Evolutionary conservation across 257 asterid genomes (phyloP), one percentile per base, ranked within the genome.

Genomic region (Nicotiana benthamiana): DNA sequence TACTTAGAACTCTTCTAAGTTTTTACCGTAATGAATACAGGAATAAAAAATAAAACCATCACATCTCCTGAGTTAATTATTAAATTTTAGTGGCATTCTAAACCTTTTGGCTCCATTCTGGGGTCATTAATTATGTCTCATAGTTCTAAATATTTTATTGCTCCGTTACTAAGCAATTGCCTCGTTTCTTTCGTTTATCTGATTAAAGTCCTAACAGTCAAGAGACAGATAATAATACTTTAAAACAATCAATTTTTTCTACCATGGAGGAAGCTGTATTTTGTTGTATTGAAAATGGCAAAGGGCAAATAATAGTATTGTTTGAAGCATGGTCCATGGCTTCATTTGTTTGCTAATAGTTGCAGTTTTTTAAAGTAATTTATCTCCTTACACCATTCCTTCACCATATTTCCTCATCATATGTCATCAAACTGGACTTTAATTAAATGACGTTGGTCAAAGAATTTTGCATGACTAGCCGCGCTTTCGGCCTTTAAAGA

Each of bases 61-160:
- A 15, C 34, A 46, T 15, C 78, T 46, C 16, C 1, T 40, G 12
- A 24, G 40, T 15, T 43, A 26, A 63, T 8, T 7, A 7, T 40
- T 40, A 12, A 51, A 10, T 51, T 51, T 0, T 51, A 72, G 40
- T 48, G 26, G 61, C 40, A 24, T 72, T 46, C 51, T 16, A 72
- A 72, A 72, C 40, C 78, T 72, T 72, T 48, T 72, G 78, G 78
- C 78, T 72, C 51, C 78, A 3, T 24, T 24, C 61, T 72, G 61
- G 78, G 78, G 78, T 48, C 78, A 72, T 4, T 46, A 46, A 8
- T 8, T 72, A 46, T 72, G 4, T 72, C 67, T 24, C 22, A 36
- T 6, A 36, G 46, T 36, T 1, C 7, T 72, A 0, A 24, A 72
- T 24, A 46, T 24, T 72, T 48, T 32, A 22, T 12, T 43, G 0